Base-by-base conservation (phyloP, 768 basidiomycete species). In the Suillus weaverae region DNA sequence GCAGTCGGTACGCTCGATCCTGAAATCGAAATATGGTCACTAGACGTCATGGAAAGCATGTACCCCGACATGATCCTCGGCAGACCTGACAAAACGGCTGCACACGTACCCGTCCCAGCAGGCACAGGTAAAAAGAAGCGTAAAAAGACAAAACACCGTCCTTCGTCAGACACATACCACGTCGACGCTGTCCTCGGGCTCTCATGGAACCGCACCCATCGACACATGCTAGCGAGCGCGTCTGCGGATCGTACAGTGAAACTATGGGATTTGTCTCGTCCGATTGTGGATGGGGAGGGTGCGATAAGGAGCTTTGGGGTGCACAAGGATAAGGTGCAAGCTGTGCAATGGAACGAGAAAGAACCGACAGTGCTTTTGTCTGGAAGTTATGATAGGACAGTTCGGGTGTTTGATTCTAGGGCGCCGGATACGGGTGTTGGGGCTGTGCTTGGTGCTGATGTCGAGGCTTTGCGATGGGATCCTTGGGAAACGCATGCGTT, bases 51-150 rank as follows among this genome's bases (percentile, higher is more conserved):
- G 56, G 97, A 99, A 72, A 89, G 93, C 22, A 89, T 99, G 82
- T 99, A 97, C 75, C 97, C 97, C 0, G 87, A 90, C 67, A 88
- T 90, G 62, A 87, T 99, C 64, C 88, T 99, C 39, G 97, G 97
- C 32, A 87, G 95, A 48, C 93, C 93, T 1, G 92, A 95, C 70
- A 85, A 88, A 70, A 90, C 91, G 16, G 86, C 89, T 64, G 88
- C 89, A 16, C 93, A 94, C 71, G 80, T 93, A 5, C 91, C 92
- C 0, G 81, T 82, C 8, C 89, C 93, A 1, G 83, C 86, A 0
- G 95, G 94, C n/a, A 96, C 92, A 2, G 95, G 95, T 26, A 98
- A 98, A 81, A 98, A 98, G 79, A 97, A 97, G 83, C 87, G 89
- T 71, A 97, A 94, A 77, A 95, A 95, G 76, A 80, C 83, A 54